Evolutionary conservation across 2,329 filamentous ascomycete genomes (phyloP).

Genomic region (Aspergillus caelatus): DNA sequence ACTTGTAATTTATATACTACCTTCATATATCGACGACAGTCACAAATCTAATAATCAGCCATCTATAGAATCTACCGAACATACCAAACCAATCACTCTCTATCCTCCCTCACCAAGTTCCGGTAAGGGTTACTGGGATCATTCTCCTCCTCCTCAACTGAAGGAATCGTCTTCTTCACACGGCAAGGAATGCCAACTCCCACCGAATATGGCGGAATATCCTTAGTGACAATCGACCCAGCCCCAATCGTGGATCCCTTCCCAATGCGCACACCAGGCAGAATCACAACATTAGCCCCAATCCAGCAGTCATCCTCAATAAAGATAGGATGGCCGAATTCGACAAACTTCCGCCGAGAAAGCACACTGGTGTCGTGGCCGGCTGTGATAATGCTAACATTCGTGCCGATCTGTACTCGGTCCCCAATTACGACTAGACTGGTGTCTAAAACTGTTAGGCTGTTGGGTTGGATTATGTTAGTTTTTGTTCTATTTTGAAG

Average conservation of each 20-base stretch:
- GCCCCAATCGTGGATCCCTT: constrained; percentile 46
- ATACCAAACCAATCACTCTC: background rate
- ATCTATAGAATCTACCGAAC: background rate
- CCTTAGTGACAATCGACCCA: constrained; percentile 44
- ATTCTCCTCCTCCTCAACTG: constrained; percentile 28
- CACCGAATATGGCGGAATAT: constrained; percentile 36
- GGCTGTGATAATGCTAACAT: constrained; percentile 56
- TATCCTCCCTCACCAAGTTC: constrained; percentile 21
- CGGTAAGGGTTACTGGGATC: constrained; percentile 27
- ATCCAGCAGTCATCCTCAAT: constrained; percentile 57
- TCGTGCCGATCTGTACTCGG: constrained; percentile 56
- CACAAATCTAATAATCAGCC: background rate
- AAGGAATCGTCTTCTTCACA: constrained; percentile 28
- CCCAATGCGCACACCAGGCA: constrained; percentile 48
- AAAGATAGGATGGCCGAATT: constrained; percentile 52
- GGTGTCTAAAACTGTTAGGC: constrained; percentile 59
- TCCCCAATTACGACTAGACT: constrained; percentile 58
- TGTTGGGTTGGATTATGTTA: constrained; percentile 33
- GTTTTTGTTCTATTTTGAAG: rapidly evolving
- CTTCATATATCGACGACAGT: too few species aligned
- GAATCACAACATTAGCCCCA: constrained; percentile 49
- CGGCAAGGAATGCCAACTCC: constrained; percentile 31
- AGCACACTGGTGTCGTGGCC: constrained; percentile 57
- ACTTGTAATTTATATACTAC: too few species aligned
- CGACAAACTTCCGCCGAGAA: constrained; percentile 51